Base-by-base conservation (phyloP, 1,284 basidiomycete species). In the Fomes fomentarius region DNA sequence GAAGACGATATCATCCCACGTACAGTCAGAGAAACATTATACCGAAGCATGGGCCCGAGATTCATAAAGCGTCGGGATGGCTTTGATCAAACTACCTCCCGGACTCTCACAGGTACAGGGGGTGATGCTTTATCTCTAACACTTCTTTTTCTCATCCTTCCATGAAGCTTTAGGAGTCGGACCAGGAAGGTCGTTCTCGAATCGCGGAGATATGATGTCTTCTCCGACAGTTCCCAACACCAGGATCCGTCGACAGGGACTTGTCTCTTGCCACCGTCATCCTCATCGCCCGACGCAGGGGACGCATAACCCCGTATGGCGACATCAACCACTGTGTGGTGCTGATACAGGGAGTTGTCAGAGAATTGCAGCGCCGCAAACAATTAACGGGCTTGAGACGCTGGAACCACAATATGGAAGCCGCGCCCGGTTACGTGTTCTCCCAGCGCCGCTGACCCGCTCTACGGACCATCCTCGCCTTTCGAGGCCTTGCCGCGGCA, bases 151-250 rank as follows among this genome's bases (percentile, higher is more conserved):
- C 25, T 26, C 30, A 17, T 19, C n/a, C 22, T 46, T 14, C 44
- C 44, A 21, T 47, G 33, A 37, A 47, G 45, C 45, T 47, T 37
- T 17, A 47, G 33, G 37, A 34, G 45, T 37, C 45, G 45, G 33
- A 37, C 10, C 22, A 34, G 31, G 30, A 21, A 19, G 19, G 31
- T 33, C 4, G 30, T 34, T 33, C 41, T 42, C 19, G 30, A 45
- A 24, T 45, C 43, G 50, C 59, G 59, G 59, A 61, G 56, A 61
- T 61, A 61, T 51, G 56, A 54, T 56, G 51, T 46, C 48, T 48
- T 41, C 47, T 19, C 34, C 45, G 44, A 47, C 48, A 38, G 44
- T 53, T 41, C 31, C 31, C 35, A 41, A 31, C 38, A 30, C 33
- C 25, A 12, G 12, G 31, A 43, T 47, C 25, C 35, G 49, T 50